Evolutionary conservation across 2,329 filamentous ascomycete genomes (phyloP), one percentile per base, ranked within the genome.

Genomic region (Hypoxylon sp.): DNA sequence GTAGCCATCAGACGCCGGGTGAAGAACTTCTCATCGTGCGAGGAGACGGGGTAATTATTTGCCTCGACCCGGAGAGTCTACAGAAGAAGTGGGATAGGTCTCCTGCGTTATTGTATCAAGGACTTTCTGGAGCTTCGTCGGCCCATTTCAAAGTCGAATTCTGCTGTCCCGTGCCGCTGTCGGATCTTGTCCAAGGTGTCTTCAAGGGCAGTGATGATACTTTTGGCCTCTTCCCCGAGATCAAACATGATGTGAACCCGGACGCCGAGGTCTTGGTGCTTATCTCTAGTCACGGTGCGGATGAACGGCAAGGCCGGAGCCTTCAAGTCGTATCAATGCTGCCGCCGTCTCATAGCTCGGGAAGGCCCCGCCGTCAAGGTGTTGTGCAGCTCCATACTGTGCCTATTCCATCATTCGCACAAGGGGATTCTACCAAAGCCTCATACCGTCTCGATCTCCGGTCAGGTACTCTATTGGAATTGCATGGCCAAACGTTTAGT

Each of bases 391-490:
- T 78, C 52, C 73, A 78, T 54, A 68, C 70, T 21, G 67, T 76
- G 27, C 74, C 75, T 37, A 62, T 78, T 10, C 55, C 66, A 1
- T 54, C 69, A 2, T 27, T 65, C 1, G 19, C 47, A n/a, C 50
- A 31, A n/a, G 31, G 54, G 19, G 17, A 44, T 17, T 39, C 62
- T 35, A 53, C 35, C 29, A 8, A 69, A 17, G 70, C 76, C 3
- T 74, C 71, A 7, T 91, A 87, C 73, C 84, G 86, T 31, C 79
- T 93, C 1, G 88, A 94, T 69, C 80, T 88, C 24, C 85, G 86
- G 19, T 87, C 88, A 2, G 92, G 91, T 11, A 84, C 85, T 42
- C 80, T 94, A 2, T 84, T 92, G 65, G 85, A 90, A 74, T 82
- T 93, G 1, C 76, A 81, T 13, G 80, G 83, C 21, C 85, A 84